Evolutionary conservation across 345 rosid genomes (phyloP).

Genomic region (Acer negundo): DNA sequence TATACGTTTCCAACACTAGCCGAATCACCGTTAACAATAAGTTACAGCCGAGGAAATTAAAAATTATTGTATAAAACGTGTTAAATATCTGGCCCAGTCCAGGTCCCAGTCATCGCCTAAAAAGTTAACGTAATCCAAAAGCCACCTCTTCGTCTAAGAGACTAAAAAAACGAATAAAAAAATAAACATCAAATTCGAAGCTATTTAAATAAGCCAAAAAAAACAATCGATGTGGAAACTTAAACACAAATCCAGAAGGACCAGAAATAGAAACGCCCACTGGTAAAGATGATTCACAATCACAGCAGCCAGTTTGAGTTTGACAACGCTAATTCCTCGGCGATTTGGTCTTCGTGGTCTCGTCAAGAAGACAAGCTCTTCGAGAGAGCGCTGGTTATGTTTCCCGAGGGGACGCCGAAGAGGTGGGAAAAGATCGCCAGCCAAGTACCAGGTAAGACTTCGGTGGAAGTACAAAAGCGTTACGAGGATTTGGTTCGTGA

Average conservation of each 20-base stretch:
- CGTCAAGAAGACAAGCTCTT: conserved; percentile 32
- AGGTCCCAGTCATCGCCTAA: background rate
- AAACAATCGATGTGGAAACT: background rate
- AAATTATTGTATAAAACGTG: background rate
- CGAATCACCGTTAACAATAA: background rate
- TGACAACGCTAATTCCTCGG: too few species aligned
- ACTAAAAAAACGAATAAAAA: background rate
- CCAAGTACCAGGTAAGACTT: conserved; percentile 26
- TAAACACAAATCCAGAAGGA: background rate
- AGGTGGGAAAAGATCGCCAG: conserved; percentile 35
- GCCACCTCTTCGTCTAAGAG: background rate
- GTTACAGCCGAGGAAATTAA: background rate
- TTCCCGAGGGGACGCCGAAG: conserved; percentile 25
- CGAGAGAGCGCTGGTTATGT: conserved; percentile 28
- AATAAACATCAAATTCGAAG: background rate
- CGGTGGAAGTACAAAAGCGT: conserved; percentile 18
- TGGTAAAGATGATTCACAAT: background rate
- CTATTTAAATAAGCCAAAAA: background rate
- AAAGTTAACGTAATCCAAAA: background rate
- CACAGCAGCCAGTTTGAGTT: background rate
- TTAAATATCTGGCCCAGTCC: background rate
- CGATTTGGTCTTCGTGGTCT: conserved; percentile 20
- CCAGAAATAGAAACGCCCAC: too few species aligned
- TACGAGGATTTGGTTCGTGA: conserved; percentile 34
- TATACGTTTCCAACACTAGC: background rate